Evolutionary conservation across 441 rosid species (phyloP).

Genomic region (Pelargonium fulgidum): DNA sequence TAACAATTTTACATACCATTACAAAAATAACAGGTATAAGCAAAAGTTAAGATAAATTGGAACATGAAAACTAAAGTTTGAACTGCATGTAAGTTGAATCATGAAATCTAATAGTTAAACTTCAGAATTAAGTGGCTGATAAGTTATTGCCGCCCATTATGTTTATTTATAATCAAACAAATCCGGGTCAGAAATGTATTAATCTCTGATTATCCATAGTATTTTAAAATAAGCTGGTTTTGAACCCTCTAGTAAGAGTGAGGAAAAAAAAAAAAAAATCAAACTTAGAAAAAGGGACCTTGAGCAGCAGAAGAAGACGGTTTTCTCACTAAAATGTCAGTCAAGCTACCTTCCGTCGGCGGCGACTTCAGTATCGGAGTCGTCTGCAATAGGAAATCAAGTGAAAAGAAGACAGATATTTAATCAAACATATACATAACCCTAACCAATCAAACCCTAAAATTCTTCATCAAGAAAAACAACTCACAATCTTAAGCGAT

Average conservation of each 20-base stretch:
- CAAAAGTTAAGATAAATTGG: background rate
- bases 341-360: conserved; percentile 76
- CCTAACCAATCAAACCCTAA: background rate
- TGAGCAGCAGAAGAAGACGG: conserved; percentile 50
- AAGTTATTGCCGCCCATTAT: background rate
- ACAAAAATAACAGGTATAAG: conserved; percentile 2
- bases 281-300: conserved; percentile 29
- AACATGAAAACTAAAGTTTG: background rate
- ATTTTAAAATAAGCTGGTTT: too few species aligned
- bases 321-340: conserved; percentile 85
- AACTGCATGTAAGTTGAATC: background rate
- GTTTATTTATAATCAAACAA: background rate
- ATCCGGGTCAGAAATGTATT: too few species aligned
- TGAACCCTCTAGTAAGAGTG: too few species aligned
- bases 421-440: background rate
- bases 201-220: too few species aligned
- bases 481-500: conserved; percentile 70
- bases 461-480: background rate
- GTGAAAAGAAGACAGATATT: background rate
- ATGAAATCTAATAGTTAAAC: background rate
- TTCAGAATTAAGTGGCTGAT: background rate
- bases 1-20: background rate
- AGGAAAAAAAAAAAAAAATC: background rate
- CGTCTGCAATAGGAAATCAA: conserved; percentile 36
- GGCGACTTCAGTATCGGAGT: conserved; percentile 64